Percentiles rank a stretch among this genome's conserved stretches.
Evolutionary conservation across 371 early-diverging fungal species (phyloP).

Genomic region (Paraphysoderma sedebokerense): DNA sequence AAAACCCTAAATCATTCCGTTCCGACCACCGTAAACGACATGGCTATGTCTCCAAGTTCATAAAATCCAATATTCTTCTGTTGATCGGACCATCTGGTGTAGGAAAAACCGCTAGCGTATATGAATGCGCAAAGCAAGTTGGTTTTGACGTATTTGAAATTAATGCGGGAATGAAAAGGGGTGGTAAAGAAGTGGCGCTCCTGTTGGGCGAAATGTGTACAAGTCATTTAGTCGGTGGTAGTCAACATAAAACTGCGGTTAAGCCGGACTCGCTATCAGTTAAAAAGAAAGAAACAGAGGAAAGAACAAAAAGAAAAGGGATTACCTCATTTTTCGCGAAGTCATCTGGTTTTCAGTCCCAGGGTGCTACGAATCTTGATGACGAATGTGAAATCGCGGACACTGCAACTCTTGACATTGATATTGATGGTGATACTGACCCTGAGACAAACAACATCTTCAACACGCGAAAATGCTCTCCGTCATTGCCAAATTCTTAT

Average conservation of each 20-base stretch:
- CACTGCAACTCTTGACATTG: neutral
- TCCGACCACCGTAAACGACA: too few relatives aligned
- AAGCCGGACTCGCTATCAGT: neutral
- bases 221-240: constrained; percentile 37
- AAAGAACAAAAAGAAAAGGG: neutral
- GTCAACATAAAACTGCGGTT: neutral
- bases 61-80: constrained; percentile 32
- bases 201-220: constrained; percentile 51
- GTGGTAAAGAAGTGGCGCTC: constrained; percentile 46
- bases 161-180: constrained; percentile 40
- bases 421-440: neutral
- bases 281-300: neutral
- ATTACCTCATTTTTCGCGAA: neutral
- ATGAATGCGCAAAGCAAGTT: constrained; percentile 47
- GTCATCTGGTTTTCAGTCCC: neutral
- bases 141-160: constrained; percentile 63
- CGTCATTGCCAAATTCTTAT: neutral
- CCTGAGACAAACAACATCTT: neutral
- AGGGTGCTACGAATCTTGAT: constrained; percentile 5
- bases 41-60: too few relatives aligned
- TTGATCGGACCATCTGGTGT: constrained; percentile 50
- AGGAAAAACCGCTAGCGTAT: constrained; percentile 60
- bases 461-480: constrained; percentile 2
- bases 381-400: neutral
- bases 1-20: too few relatives aligned